Evolutionary conservation across 2,329 filamentous ascomycete genomes (phyloP), one percentile per base, ranked within the genome.

Genomic region (Fusarium bulbicola): DNA sequence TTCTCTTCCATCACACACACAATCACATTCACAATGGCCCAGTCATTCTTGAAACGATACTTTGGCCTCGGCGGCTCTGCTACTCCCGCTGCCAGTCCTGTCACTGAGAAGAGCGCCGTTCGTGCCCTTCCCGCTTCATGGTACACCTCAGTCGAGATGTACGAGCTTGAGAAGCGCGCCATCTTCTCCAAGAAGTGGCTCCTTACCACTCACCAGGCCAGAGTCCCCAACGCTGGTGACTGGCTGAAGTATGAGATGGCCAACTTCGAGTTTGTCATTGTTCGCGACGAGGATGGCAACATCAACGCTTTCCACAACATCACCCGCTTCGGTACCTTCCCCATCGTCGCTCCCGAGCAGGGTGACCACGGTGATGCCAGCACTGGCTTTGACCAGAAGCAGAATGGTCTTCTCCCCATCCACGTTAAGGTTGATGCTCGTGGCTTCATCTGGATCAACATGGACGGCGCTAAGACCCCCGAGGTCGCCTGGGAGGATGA

Each of bases 271-370:
- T 88, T 91, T 77, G 80, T 91, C 73, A 78, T 90, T 16, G 81
- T 84, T 59, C 80, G 80, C 21, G 87, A 89, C 75, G 84, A 86
- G 32, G 80, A 86, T 14, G 85, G 85, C 15, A 83, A 84, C 11
- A 85, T 90, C 79, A 86, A 88, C 64, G 89, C 85, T 21, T 91
- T 91, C 77, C 89, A 91, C 81, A 91, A 91, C 74, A 83, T 91
- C 40, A 91, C 90, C 79, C 82, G 89, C 5, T 89, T 91, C 77
- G 84, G 89, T 12, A 89, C 89, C 28, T 91, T 87, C 75, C 87
- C 88, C 1, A 85, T 91, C 8, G 57, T 73, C 12, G 61, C 70
- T 43, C 58, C 70, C 14, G 87, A 90, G 14, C 84, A 82, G 8
- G 83, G 85, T 47, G 83, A 86, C 6, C 80, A 84, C 15, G 89